Evolutionary conservation across 1,284 basidiomycete genomes (phyloP).

Genomic region (Sporisorium exsertum): DNA sequence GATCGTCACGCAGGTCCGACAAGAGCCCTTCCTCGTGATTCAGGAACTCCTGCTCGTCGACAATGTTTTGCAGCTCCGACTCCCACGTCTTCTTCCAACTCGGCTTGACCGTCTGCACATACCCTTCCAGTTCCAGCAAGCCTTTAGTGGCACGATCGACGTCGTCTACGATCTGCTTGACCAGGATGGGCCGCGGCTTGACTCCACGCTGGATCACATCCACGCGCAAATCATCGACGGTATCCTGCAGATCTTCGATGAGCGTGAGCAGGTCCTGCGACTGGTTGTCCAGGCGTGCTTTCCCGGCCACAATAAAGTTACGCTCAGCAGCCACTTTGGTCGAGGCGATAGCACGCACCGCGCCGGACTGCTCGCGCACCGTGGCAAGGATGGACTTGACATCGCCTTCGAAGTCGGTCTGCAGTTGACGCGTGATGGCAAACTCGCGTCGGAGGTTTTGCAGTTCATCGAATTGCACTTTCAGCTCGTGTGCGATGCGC

Average conservation of each 20-base stretch:
- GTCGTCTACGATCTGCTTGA: conserved; percentile 81
- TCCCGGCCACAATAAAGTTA: conserved; percentile 89
- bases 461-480: conserved; percentile 92
- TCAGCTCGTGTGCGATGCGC: conserved; percentile 75
- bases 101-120: conserved; percentile 89
- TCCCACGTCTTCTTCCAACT: conserved; percentile 99
- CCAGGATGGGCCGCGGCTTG: conserved; percentile 80
- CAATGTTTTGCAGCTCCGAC: conserved; percentile 92
- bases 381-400: conserved; percentile 85
- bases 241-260: conserved; percentile 93
- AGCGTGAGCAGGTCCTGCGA: conserved; percentile 91
- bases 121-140: conserved; percentile 82
- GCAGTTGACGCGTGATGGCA: conserved; percentile 91
- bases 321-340: conserved; percentile 84
- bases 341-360: conserved; percentile 80
- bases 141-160: conserved; percentile 79
- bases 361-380: conserved; percentile 83
- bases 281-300: conserved; percentile 85
- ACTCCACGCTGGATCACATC: conserved; percentile 91
- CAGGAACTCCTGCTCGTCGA: conserved; percentile 95
- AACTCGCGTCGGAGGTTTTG: conserved; percentile 92
- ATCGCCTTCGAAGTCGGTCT: conserved; percentile 89
- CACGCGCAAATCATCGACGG: conserved; percentile 87
- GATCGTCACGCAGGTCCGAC: conserved; percentile 64
- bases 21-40: conserved; percentile 70